Base-by-base conservation (phyloP, 108 stramenopile species). In the Cyclotella sp. region DNA sequence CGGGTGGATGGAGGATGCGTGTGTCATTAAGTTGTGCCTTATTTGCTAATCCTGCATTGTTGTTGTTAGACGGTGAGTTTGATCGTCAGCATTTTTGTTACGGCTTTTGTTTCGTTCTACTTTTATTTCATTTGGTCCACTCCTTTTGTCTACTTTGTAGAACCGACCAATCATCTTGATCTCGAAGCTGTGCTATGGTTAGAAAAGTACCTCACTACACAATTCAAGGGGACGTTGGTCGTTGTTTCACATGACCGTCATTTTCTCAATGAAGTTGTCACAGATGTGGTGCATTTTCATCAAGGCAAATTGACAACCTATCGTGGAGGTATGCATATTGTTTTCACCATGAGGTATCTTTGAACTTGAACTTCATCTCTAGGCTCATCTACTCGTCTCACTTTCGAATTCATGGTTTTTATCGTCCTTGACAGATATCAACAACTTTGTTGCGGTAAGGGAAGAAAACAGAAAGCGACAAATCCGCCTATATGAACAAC, bases 1-100 rank as follows among this genome's bases (percentile, higher is more conserved):
- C 84, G 18, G 98, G 98, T 30, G 98, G 98, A 29, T 98, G 98
- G 98, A 87, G 97, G 57, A 98, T 98, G 98, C 87, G 98, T 22
- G 96, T 98, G 28, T 88, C 93, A 12, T 70, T 98, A 27, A 92
- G 95, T 22, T 93, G 88, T 42, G 98, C 97, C 9, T 79, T 98
- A 16, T 97, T 97, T 69, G 91, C 95, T 18, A 77, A 90, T 70
- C 97, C 96, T 0, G 86, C 94, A 16, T 73, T 96, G 13, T 57
- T 97, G 30, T 69, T 93, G 39, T 66, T 88, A 0, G 92, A 89
- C 59, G 67, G 67, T 68, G 30, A 68, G 67, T 52, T 18, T 63
- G 40, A 63, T 63, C 5, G 30, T 63, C 12, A 5, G 40, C 40
- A 13, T 40, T 41, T 16, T 14, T 52, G 67, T 63, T 3, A 39